These are phyloP conservation scores for Calycina marina DNA, from an alignment of 2,329 filamentous ascomycete species.

Conservation along the genomic window DNA sequence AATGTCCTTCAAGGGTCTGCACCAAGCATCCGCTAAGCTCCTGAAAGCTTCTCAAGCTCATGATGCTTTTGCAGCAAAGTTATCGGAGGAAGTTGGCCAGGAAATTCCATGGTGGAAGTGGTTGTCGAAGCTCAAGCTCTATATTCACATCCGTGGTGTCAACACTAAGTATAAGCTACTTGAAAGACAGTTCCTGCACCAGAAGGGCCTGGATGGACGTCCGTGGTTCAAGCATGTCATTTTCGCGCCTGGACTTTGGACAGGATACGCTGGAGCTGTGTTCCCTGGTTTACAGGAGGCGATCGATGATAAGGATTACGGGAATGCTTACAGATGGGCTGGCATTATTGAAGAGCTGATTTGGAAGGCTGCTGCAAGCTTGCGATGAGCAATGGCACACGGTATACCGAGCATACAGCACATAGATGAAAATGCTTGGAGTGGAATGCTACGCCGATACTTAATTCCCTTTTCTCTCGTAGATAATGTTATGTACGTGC, in stretches of 20 bases:
- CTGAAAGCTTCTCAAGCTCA: conserved; percentile 15
- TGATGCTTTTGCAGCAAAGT: conserved; percentile 16
- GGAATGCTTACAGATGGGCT: conserved; percentile 43
- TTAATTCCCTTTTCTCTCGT: too few relatives aligned
- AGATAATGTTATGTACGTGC: too few relatives aligned
- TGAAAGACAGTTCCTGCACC: conserved; percentile 67
- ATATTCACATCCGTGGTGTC: conserved; percentile 45
- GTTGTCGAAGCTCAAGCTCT: conserved; percentile 50
- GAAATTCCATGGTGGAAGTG: conserved; percentile 67
- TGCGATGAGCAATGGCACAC: conserved; percentile 15
- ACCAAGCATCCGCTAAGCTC: conserved; percentile 14
- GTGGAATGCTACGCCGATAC: too few relatives aligned
- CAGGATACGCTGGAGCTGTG: conserved; percentile 67
- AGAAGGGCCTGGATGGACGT: conserved; percentile 61
- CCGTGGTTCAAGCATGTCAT: conserved; percentile 92
- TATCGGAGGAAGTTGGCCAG: conserved; percentile 30
- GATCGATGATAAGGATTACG: conserved; percentile 43
- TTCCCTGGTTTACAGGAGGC: conserved; percentile 49
- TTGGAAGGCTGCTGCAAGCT: conserved; percentile 29
- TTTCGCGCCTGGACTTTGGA: conserved; percentile 84
- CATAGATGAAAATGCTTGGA: too few relatives aligned
- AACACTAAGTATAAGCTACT: conserved; percentile 77
- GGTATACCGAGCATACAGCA: neutral
- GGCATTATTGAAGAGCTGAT: conserved; percentile 41
- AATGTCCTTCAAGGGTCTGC: conserved; percentile 16